These are phyloP conservation scores for Hypoxylon perforatum DNA, from an alignment of 495 filamentous ascomycete species.

Conservation along the genomic window DNA sequence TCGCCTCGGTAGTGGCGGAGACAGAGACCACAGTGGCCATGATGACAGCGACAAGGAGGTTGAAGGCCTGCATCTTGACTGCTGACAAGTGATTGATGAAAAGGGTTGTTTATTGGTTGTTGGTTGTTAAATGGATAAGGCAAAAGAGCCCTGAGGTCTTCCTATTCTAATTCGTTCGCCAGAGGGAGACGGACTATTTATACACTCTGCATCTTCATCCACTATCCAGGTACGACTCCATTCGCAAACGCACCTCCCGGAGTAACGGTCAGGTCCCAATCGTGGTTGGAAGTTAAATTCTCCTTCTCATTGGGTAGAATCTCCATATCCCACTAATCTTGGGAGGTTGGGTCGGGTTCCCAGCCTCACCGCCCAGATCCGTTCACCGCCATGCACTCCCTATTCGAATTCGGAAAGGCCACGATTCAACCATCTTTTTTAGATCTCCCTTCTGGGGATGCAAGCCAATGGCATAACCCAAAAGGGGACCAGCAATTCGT, in stretches of 20 bases:
- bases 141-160: constrained; percentile 27
- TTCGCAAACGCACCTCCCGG: constrained; percentile 25
- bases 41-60: constrained; percentile 34
- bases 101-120: constrained; percentile 20
- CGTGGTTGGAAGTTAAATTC: constrained; percentile 23
- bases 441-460: constrained; percentile 30
- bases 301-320: constrained; percentile 27
- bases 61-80: constrained; percentile 38
- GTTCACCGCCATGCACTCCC: constrained; percentile 30
- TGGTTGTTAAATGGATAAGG: constrained; percentile 31
- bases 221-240: constrained; percentile 11
- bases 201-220: constrained; percentile 27
- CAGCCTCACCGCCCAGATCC: constrained; percentile 23
- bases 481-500: constrained; percentile 11
- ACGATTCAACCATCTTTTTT: constrained; percentile 17
- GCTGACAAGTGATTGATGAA: constrained; percentile 6
- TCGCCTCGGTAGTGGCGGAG: constrained; percentile 31
- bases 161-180: constrained; percentile 10
- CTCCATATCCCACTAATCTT: constrained; percentile 10
- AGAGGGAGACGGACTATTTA: constrained; percentile 31
- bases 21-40: constrained; percentile 33
- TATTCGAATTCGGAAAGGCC: constrained; percentile 36
- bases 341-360: constrained; percentile 34
- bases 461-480: constrained; percentile 22
- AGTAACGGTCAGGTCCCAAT: constrained; percentile 24